Conservation (phyloP, 805 yeast genomes). For the Kodamaea kakaduensis region DNA sequence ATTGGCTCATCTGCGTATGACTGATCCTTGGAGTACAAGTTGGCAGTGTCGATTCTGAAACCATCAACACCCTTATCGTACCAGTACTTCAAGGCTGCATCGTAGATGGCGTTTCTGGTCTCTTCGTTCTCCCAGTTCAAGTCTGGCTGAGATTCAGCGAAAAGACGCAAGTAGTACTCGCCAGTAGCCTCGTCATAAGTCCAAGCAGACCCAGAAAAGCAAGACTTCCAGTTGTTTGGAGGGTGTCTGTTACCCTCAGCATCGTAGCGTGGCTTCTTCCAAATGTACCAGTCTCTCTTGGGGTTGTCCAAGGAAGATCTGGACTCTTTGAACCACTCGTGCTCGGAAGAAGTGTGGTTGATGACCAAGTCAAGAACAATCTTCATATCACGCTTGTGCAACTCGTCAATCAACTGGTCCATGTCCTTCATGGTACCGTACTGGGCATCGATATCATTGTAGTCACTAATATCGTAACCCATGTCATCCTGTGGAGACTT, state of each 20-base stretch:
- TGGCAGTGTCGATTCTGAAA: slow-evolving; percentile 55
- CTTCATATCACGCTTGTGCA: slow-evolving; percentile 47
- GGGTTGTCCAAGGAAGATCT: slow-evolving; percentile 47
- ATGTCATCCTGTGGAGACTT: slow-evolving; percentile 58
- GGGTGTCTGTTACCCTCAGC: slow-evolving; percentile 47
- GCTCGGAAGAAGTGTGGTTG: slow-evolving; percentile 54
- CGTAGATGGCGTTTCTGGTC: slow-evolving; percentile 37
- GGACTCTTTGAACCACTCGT: slow-evolving; percentile 56
- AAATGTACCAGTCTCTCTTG: slow-evolving; percentile 59
- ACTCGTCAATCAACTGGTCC: slow-evolving; percentile 44
- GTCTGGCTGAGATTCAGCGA: slow-evolving; percentile 55
- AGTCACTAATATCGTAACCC: slow-evolving; percentile 59
- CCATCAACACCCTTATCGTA: slow-evolving; percentile 54
- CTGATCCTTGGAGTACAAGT: slow-evolving; percentile 47
- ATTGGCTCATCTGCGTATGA: slow-evolving; percentile 47
- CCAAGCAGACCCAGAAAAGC: slow-evolving; percentile 56
- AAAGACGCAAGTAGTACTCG: slow-evolving; percentile 52
- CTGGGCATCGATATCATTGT: slow-evolving; percentile 47
- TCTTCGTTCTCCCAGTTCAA: slow-evolving; percentile 56
- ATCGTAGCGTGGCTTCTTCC: slow-evolving; percentile 49
- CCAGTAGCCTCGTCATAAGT: slow-evolving; percentile 48
- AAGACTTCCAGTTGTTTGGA: slow-evolving; percentile 54
- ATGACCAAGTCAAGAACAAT: slow-evolving; percentile 53
- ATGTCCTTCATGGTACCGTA: slow-evolving; percentile 54
- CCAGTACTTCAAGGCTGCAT: slow-evolving; percentile 50